A percentile compares a stretch with the other conserved stretches of the same genome.
Evolutionary conservation across 2,329 filamentous ascomycete genomes (phyloP).

Genomic region (Microsporum canis): DNA sequence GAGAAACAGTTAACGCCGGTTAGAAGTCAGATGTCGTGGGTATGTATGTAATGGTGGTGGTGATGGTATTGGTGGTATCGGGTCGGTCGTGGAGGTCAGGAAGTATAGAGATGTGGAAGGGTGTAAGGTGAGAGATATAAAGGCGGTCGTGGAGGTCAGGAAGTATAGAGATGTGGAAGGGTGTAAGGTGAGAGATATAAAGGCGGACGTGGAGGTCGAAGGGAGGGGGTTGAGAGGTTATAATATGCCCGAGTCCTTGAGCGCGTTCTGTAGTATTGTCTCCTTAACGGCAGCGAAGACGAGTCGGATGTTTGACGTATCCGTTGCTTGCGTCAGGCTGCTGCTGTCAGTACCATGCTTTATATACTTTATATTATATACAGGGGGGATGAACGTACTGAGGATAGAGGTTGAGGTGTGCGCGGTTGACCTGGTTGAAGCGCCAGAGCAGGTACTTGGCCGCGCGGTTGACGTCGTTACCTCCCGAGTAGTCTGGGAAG

Average conservation of each 20-base stretch:
- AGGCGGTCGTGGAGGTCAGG: background rate
- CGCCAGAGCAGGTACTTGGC: conserved; percentile 97
- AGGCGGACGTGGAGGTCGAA: background rate
- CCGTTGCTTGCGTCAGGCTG: conserved; percentile 94
- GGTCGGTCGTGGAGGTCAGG: background rate
- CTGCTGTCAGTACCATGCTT: background rate
- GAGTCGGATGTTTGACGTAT: conserved; percentile 94
- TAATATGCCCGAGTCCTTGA: conserved; percentile 96
- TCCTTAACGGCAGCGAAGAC: conserved; percentile 98
- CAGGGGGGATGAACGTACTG: conserved; percentile 54
- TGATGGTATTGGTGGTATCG: background rate
- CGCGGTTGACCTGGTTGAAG: conserved; percentile 96
- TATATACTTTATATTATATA: background rate
- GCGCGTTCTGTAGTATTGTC: conserved; percentile 93
- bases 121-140: background rate
- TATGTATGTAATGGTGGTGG: background rate
- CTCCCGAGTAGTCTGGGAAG: conserved; percentile 95
- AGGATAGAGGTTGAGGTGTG: conserved; percentile 91
- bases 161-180: background rate
- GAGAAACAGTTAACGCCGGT: background rate
- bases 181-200: background rate
- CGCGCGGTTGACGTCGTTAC: conserved; percentile 94
- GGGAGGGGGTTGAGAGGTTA: conserved; percentile 32
- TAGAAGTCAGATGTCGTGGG: background rate
- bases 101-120: background rate